Conservation (phyloP, 257 asterid species). For the Scutellaria barbata region DNA sequence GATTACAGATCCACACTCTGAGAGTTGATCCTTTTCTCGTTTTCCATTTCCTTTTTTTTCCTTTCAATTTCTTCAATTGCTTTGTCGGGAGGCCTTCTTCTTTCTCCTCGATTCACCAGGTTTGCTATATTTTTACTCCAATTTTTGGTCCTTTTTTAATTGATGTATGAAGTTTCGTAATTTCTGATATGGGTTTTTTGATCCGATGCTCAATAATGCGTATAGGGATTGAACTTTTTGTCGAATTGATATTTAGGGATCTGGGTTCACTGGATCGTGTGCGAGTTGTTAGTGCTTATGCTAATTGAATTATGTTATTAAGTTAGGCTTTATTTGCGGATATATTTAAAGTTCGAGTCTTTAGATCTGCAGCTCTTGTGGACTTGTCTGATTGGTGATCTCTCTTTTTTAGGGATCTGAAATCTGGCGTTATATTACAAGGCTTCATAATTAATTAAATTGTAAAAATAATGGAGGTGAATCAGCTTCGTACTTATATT, state of each 20-base stretch:
- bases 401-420: conserved; percentile 29
- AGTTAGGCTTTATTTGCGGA: conserved; percentile 31
- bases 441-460: conserved; percentile 17
- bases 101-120: conserved; percentile 50
- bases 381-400: conserved; percentile 19
- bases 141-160: conserved; percentile 4
- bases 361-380: conserved; percentile 39
- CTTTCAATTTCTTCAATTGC: not conserved
- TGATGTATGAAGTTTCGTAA: conserved; percentile 3
- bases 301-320: conserved; percentile 18
- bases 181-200: conserved; percentile 18
- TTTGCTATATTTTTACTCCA: conserved; percentile 38
- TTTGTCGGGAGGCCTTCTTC: conserved; percentile 47
- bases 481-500: conserved; percentile 1
- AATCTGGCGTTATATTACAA: conserved; percentile 5
- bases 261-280: conserved; percentile 41
- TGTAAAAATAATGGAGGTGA: conserved; percentile 25
- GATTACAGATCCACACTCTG: conserved; percentile 44
- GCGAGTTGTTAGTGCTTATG: conserved; percentile 23
- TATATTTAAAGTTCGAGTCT: conserved; percentile 28
- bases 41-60: not conserved
- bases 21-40: not conserved
- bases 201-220: conserved; percentile 31
- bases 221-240: conserved; percentile 13
- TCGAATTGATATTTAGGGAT: conserved; percentile 33